Base-by-base conservation (phyloP, 768 basidiomycete species). In the Tylopilus vinaceipallidus region DNA sequence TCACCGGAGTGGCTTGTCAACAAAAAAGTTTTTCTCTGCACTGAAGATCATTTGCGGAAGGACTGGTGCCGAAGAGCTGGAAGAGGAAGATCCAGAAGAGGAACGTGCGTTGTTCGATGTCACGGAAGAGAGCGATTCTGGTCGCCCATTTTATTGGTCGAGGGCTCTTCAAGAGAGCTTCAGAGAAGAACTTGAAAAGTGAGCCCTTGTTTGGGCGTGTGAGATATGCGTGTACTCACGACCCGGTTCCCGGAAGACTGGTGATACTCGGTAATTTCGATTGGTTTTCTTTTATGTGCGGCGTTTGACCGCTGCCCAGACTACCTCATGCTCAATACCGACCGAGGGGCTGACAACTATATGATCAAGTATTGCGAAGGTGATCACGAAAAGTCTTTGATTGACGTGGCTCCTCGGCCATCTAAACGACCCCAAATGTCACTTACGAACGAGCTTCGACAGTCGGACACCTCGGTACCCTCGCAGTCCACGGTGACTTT, bases 331-430 rank as follows among this genome's bases (percentile, higher is more conserved):
- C 81, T 91, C 45, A 95, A 94, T 66, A 95, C 93, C 17, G 92
- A 93, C 63, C 82, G 91, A 43, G 67, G 82, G 16, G 85, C 89
- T 1, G 91, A 92, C 72, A 91, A 92, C 66, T 93, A 88, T 68
- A 93, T 93, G 91, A 87, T 93, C 70, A 92, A 90, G 66, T 90
- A 85, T 63, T 92, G 91, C 63, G 87, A 89, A 69, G 85, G 79
- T 37, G 83, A 81, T 34, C 86, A 88, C 49, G 88, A 90, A 55
- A 90, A 87, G 63, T 71, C 83, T 0, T 75, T 88, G 37, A 83
- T 92, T 24, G 86, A 90, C 50, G 82, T 89, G 22, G 89, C 88
- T 1, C 90, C 90, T 10, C 80, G 86, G 36, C 82, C 81, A 26
- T 82, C 82, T 13, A 76, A 80, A 33, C 77, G 76, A 9, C 75